Percentiles rank a stretch among this genome's conserved stretches.
These are phyloP conservation scores for Candida dajiaensis DNA, from an alignment of 805 yeast species.

Conservation along the genomic window DNA sequence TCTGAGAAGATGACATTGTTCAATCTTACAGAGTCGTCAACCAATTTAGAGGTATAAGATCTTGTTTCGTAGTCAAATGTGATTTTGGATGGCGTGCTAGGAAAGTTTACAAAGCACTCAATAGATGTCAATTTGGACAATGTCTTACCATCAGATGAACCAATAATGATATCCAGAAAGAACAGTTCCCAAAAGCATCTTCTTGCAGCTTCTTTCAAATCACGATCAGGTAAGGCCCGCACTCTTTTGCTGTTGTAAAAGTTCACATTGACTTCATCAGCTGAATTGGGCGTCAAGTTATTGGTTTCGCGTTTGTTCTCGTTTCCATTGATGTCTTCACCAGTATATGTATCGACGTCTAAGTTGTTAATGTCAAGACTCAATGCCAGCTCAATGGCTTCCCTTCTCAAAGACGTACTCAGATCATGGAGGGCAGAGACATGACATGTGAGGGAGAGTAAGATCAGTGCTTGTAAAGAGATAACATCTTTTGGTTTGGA, in stretches of 20 bases:
- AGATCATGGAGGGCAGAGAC: constrained; percentile 46
- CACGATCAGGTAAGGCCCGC: constrained; percentile 12
- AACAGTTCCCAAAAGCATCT: constrained; percentile 47
- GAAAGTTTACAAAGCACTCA: constrained; percentile 33
- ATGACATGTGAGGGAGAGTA: constrained; percentile 40
- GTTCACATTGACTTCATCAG: constrained; percentile 20
- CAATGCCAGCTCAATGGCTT: constrained; percentile 33
- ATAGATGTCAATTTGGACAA: constrained; percentile 33
- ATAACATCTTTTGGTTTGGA: constrained; percentile 34
- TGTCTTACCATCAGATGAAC: constrained; percentile 47
- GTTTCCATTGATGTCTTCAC: constrained; percentile 23
- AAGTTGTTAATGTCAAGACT: constrained; percentile 34
- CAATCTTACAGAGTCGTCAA: constrained; percentile 42
- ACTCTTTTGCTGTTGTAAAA: constrained; percentile 20
- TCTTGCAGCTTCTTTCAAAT: constrained; percentile 29
- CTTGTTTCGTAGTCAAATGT: constrained; percentile 43
- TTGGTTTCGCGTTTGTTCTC: not conserved
- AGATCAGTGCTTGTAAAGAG: constrained; percentile 35
- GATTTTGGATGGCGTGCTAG: constrained; percentile 28
- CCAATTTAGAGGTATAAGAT: constrained; percentile 40
- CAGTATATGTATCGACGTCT: constrained; percentile 26
- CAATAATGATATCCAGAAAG: constrained; percentile 46
- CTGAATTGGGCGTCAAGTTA: constrained; percentile 11
- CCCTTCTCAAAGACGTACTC: constrained; percentile 36
- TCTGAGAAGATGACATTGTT: constrained; percentile 40